Evolutionary conservation across 805 yeast genomes (phyloP).

Genomic region (Wickerhamiella kazuoi): DNA sequence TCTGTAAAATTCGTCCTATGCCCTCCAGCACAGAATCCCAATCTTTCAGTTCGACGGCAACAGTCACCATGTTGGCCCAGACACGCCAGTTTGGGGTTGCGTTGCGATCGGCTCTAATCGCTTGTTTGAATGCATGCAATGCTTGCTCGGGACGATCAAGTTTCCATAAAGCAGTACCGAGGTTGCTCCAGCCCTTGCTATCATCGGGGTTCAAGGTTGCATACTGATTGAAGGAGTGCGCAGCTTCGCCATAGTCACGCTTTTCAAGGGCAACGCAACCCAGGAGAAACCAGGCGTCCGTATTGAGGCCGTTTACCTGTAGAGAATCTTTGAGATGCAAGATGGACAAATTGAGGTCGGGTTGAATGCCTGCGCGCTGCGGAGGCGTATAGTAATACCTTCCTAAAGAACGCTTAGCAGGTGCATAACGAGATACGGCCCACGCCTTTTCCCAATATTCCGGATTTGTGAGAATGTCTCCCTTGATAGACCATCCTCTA

Average conservation of each 20-base stretch:
- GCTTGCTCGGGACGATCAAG: conserved; percentile 58
- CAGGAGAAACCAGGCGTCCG: conserved; percentile 78
- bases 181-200: conserved; percentile 77
- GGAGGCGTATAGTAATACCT: conserved; percentile 56
- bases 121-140: conserved; percentile 65
- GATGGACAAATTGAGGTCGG: conserved; percentile 38
- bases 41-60: conserved; percentile 64
- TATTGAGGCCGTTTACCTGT: conserved; percentile 50
- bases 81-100: conserved; percentile 67
- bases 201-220: conserved; percentile 68
- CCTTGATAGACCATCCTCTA: conserved; percentile 65
- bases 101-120: conserved; percentile 44
- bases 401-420: conserved; percentile 73
- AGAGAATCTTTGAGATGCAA: conserved; percentile 60
- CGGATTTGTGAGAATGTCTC: conserved; percentile 71
- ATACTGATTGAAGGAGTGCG: conserved; percentile 85
- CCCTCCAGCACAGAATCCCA: conserved; percentile 83
- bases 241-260: conserved; percentile 53
- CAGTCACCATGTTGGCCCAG: conserved; percentile 72
- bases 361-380: conserved; percentile 29
- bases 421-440: conserved; percentile 65
- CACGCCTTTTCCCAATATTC: conserved; percentile 68
- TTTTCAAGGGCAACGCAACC: conserved; percentile 79
- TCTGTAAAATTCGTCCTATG: conserved; percentile 39
- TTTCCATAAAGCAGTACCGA: conserved; percentile 61